These are phyloP conservation scores for Sarocladium kiliense DNA, from an alignment of 2,329 filamentous ascomycete genomes.

Conservation along the genomic window DNA sequence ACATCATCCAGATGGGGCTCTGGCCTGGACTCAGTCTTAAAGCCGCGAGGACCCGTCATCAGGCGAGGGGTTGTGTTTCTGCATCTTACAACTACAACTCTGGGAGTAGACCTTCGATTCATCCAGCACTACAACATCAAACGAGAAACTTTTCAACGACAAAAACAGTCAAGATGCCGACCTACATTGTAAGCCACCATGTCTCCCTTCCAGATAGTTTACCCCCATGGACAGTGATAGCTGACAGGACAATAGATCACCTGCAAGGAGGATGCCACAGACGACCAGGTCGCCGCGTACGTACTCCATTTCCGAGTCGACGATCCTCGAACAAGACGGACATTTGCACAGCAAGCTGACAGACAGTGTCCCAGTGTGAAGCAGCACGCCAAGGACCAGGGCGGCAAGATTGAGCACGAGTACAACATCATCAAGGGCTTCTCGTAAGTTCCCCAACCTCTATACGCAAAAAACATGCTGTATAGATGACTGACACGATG, in stretches of 20 bases:
- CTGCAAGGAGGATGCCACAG: slow-evolving; percentile 64
- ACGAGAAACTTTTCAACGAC: background rate
- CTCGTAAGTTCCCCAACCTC: slow-evolving; percentile 57
- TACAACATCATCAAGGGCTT: slow-evolving; percentile 89
- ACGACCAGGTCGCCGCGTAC: slow-evolving; percentile 64
- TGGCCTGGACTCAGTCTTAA: slow-evolving; percentile 1
- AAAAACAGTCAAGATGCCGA: slow-evolving; percentile 39
- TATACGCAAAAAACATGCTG: background rate
- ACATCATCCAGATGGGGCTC: background rate
- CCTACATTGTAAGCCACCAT: slow-evolving; percentile 45
- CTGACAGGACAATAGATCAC: slow-evolving; percentile 57
- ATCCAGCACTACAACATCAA: too few species aligned
- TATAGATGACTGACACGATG: too few species aligned
- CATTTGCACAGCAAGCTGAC: too few species aligned
- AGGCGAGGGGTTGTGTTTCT: background rate
- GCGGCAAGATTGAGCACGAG: slow-evolving; percentile 79
- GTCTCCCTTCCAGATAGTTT: background rate
- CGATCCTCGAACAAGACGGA: too few species aligned
- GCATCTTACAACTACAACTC: background rate
- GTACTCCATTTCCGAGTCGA: slow-evolving; percentile 17
- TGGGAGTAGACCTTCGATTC: too few species aligned
- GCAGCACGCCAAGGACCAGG: slow-evolving; percentile 66
- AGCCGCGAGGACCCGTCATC: slow-evolving; percentile 5
- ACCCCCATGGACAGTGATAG: background rate
- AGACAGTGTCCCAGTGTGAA: slow-evolving; percentile 56